These are phyloP conservation scores for Saccharomycopsis babjevae DNA, from an alignment of 805 yeast genomes.

Conservation along the genomic window DNA sequence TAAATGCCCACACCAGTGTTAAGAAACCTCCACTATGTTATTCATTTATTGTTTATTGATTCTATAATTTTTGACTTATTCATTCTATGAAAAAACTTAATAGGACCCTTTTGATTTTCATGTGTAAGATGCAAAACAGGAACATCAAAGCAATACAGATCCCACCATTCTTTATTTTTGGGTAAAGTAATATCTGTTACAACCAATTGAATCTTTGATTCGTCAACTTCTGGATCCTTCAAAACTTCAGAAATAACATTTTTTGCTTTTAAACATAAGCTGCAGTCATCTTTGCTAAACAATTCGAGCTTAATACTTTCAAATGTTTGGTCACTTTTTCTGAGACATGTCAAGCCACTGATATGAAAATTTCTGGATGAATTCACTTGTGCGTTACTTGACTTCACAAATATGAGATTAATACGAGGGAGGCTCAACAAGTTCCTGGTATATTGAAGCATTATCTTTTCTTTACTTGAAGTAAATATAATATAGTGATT, in stretches of 20 bases:
- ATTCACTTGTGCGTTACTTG: neutral
- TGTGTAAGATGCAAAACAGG: slow-evolving; percentile 67
- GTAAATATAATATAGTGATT: too few relatives aligned
- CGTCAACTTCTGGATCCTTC: slow-evolving; percentile 22
- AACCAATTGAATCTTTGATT: slow-evolving; percentile 27
- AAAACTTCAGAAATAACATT: slow-evolving; percentile 36
- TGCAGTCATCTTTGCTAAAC: slow-evolving; percentile 62
- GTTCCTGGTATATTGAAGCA: too few relatives aligned
- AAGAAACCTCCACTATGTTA: neutral
- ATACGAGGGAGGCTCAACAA: too few relatives aligned
- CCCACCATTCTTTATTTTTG: slow-evolving; percentile 56
- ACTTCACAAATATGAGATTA: too few relatives aligned
- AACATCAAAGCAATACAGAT: slow-evolving; percentile 59
- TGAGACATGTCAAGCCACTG: neutral
- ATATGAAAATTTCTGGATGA: neutral
- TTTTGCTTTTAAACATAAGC: slow-evolving; percentile 58
- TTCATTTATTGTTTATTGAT: neutral
- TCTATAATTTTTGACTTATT: slow-evolving; percentile 34
- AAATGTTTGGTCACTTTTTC: neutral
- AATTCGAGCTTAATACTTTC: slow-evolving; percentile 35
- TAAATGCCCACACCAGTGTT: too few relatives aligned
- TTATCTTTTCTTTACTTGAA: too few relatives aligned
- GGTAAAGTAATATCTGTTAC: slow-evolving; percentile 51
- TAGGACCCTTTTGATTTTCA: slow-evolving; percentile 33
- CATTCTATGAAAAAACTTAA: slow-evolving; percentile 61